phyloP scores from a whole-genome alignment of 176 grass and related monocot genomes.

The Triticum dicoccoides region DNA sequence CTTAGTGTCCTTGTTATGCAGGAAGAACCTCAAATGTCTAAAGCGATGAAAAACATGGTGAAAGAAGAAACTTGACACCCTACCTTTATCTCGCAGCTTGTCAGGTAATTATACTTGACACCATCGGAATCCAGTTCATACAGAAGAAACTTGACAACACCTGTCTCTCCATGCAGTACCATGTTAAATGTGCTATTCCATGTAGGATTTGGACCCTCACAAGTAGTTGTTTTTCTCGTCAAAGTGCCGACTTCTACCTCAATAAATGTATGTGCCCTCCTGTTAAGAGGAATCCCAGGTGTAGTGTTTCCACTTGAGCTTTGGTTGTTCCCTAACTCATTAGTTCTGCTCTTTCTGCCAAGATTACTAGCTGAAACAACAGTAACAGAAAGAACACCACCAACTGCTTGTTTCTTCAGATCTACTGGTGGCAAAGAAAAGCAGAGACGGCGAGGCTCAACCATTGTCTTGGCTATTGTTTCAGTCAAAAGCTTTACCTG shows the following conservation, averaged over 20 bases:
- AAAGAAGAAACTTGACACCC: neutral
- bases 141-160: slow-evolving; percentile 81
- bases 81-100: slow-evolving; percentile 97
- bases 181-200: slow-evolving; percentile 89
- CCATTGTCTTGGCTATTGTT: slow-evolving; percentile 81
- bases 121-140: slow-evolving; percentile 81
- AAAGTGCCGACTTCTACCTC: slow-evolving; percentile 92
- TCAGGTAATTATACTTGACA: slow-evolving; percentile 78
- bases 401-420: slow-evolving; percentile 70
- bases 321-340: slow-evolving; percentile 35
- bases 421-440: slow-evolving; percentile 81
- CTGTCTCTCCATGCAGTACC: slow-evolving; percentile 84
- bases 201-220: slow-evolving; percentile 57
- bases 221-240: slow-evolving; percentile 72
- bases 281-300: slow-evolving; percentile 36
- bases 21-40: slow-evolving; percentile 28
- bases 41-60: neutral
- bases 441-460: slow-evolving; percentile 87
- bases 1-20: slow-evolving; percentile 21
- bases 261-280: slow-evolving; percentile 49
- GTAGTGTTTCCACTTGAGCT: slow-evolving; percentile 25
- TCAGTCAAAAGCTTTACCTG: slow-evolving; percentile 92
- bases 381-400: slow-evolving; percentile 78
- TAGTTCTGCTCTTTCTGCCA: slow-evolving; percentile 31
- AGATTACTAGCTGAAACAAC: slow-evolving; percentile 84